These are phyloP conservation scores for Ceratocystis albifundus DNA, from an alignment of 2,329 filamentous ascomycete species.

Conservation along the genomic window DNA sequence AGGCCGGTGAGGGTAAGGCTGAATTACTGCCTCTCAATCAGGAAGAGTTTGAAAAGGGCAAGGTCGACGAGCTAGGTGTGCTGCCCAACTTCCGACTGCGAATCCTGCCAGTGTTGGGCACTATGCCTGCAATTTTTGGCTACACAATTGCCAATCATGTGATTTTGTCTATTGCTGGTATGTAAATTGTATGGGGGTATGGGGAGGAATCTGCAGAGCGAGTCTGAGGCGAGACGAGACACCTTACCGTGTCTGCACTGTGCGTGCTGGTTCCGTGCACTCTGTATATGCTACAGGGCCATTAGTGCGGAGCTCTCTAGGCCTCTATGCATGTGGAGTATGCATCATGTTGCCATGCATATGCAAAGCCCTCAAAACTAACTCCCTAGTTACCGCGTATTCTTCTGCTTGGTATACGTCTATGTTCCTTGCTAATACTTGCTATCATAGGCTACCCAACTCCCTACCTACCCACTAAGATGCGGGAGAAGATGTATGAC, in stretches of 20 bases:
- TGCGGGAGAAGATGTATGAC: slow-evolving; percentile 85
- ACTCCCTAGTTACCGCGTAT: neutral
- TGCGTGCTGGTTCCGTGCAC: neutral
- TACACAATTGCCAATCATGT: slow-evolving; percentile 87
- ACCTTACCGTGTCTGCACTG: neutral
- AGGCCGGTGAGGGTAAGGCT: slow-evolving; percentile 80
- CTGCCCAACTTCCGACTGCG: slow-evolving; percentile 86
- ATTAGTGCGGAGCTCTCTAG: neutral
- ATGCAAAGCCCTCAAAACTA: neutral
- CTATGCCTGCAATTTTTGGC: slow-evolving; percentile 94
- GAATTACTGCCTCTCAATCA: slow-evolving; percentile 75
- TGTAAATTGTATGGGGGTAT: neutral
- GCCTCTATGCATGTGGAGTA: neutral
- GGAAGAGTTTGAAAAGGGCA: slow-evolving; percentile 76
- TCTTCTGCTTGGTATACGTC: neutral
- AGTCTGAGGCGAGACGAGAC: too few species aligned
- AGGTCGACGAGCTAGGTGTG: slow-evolving; percentile 75
- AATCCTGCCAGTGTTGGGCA: slow-evolving; percentile 90
- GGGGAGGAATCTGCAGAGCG: neutral
- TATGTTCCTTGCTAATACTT: slow-evolving; percentile 14
- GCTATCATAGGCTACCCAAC: slow-evolving; percentile 58
- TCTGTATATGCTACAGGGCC: neutral
- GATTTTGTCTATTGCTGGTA: slow-evolving; percentile 59
- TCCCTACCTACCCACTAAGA: slow-evolving; percentile 71
- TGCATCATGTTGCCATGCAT: neutral